Evolutionary conservation across 202 grass and related monocot genomes (phyloP), one percentile per base, ranked within the genome.

Genomic region (Bolboschoenoplectus hybrid): DNA sequence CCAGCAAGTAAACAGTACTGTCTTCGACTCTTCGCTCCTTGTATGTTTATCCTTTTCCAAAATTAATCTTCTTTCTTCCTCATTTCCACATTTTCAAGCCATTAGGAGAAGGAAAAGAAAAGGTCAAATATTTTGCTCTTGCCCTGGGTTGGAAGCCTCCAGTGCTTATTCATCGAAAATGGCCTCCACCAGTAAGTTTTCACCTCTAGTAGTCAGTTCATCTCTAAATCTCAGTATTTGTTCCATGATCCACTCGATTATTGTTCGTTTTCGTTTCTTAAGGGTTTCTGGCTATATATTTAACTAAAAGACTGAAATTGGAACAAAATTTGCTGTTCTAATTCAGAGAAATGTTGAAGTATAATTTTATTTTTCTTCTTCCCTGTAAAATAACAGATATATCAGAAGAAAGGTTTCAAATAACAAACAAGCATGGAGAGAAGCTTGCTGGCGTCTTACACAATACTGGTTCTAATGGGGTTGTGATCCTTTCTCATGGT

Each of bases 401-500:
- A 76, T 85, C 47, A 14, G 81, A 56, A 87, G 74, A 88, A 88
- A 89, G 56, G 85, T 19, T 91, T 84, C 0, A 84, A 39, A 92
- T 97, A 84, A 38, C 64, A 69, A 97, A 97, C 53, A 85, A 85
- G 11, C 68, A 75, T 74, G 92, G 89, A 74, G 95, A 93, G 83
- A 93, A 93, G 64, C 89, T 97, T 86, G 89, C 85, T 39, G 92
- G 92, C 43, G 45, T 97, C 81, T 89, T 97, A 19, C 91, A 97
- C 89, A 88, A 87, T 81, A 80, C 91, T 80, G 81, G 70, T 81
- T 95, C 88, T 0, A 91, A 97, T 63, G 88, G 92, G 81, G 84
- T 97, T 88, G 91, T 93, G 80, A 89, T 93, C 60, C 80, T 95
- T 72, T 97, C 85, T 46, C 95, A 97, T 90, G 95, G 92, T 88